A percentile compares a stretch with the other conserved stretches of the same genome.
phyloP scores from a whole-genome alignment of 148 eudicot genomes.

The Rhododendron mucronatum region DNA sequence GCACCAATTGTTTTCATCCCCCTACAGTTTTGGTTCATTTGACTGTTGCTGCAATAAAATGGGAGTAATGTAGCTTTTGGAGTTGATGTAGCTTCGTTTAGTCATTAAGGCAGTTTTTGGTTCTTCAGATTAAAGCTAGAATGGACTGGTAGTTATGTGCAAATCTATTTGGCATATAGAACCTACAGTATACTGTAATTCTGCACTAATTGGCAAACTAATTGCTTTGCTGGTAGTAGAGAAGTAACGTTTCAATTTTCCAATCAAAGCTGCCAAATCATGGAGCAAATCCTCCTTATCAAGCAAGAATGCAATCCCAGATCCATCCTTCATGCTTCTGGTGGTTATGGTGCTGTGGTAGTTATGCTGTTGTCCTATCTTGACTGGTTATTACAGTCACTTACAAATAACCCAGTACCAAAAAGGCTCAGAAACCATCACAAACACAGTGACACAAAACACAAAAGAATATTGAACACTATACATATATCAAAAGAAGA shows the following conservation, averaged over 20 bases:
- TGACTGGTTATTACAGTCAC: conserved; percentile 25
- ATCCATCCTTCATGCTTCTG: conserved; percentile 11
- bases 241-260: conserved; percentile 22
- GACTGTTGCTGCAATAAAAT: no score
- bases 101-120: no score
- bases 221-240: conserved; percentile 6
- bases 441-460: neutral
- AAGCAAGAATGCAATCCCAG: conserved; percentile 23
- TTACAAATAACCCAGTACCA: conserved; percentile 47
- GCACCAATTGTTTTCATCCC: no score
- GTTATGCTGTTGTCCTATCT: conserved; percentile 7
- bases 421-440: conserved; percentile 41
- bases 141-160: no score
- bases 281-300: conserved; percentile 33
- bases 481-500: no score
- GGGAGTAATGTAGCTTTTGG: no score
- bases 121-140: no score
- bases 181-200: conserved; percentile 5
- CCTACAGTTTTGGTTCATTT: no score
- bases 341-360: conserved; percentile 13
- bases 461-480: no score
- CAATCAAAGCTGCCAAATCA: conserved; percentile 30
- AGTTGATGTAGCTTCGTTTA: no score
- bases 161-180: neutral
- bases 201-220: conserved; percentile 9